Evolutionary conservation across 2,329 filamentous ascomycete species (phyloP), one percentile per base, ranked within the genome.

Genomic region (Aspergillus cejpii): DNA sequence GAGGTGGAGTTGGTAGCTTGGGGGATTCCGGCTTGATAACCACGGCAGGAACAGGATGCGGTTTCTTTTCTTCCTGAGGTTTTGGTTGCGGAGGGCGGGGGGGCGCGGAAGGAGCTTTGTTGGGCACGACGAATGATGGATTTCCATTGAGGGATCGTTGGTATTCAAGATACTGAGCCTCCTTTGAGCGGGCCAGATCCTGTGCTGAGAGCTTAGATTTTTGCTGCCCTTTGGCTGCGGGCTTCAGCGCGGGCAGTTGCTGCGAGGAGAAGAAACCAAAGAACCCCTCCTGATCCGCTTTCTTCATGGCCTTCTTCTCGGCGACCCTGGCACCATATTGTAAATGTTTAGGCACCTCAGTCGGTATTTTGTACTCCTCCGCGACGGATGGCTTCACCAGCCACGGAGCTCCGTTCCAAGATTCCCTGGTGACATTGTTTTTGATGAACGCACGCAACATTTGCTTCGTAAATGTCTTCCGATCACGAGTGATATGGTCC

Each of bases 371-470:
- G 65, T 92, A 95, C 51, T 83, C 78, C 37, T 81, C 80, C 1
- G 92, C 92, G 47, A 94, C 82, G 43, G 88, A 83, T 27, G 85
- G 78, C 69, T 94, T 96, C 14, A 97, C 91, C 44, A 94, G 73
- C 92, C 92, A 98, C 0, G 92, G 91, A 0, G 92, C 92, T n/a
- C 91, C 91, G 49, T 83, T 91, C 88, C 90, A 97, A 3, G 88
- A 80, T 60, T 97, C 92, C 49, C 91, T 76, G 1, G 83, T 85
- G n/a, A 96, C 85, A 0, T 89, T 92, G 66, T 94, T 90, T 64
- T 95, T 95, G 52, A 98, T 87, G 54, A 96, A 98, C 5, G 89
- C 88, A 26, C 91, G 83, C 31, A 98, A 74, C 65, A 96, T 90
- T 39, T 90, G 83, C 68, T 98, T 97, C 21, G 91, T 96, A 63